These are phyloP conservation scores for Acacia concinna DNA, from an alignment of 331 rosid genomes.

Conservation along the genomic window DNA sequence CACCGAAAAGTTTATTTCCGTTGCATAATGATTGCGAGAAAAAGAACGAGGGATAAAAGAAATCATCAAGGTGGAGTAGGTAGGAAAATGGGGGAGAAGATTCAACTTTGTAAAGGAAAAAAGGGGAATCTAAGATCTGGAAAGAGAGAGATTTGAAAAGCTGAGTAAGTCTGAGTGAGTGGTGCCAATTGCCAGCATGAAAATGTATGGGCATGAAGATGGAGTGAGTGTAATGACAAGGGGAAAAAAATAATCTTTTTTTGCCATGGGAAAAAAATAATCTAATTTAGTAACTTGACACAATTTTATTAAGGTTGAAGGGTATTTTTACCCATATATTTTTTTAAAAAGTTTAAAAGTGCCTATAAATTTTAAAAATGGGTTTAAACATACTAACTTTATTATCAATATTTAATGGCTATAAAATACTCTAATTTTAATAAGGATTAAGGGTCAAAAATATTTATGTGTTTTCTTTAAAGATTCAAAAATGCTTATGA, in stretches of 20 bases:
- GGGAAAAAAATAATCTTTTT: background rate
- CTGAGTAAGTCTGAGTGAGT: background rate
- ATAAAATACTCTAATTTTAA: too few species aligned
- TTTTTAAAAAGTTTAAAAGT: too few species aligned
- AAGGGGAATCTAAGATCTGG: conserved; percentile 33
- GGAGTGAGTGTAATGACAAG: background rate
- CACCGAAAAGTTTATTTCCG: background rate
- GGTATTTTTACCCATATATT: too few species aligned
- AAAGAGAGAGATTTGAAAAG: conserved; percentile 12
- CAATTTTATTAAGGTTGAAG: too few species aligned
- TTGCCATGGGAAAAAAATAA: too few species aligned
- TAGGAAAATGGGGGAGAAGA: conserved; percentile 6
- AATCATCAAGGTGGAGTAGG: conserved; percentile 24
- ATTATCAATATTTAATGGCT: too few species aligned
- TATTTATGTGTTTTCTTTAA: too few species aligned
- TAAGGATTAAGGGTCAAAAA: too few species aligned
- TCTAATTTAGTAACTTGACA: too few species aligned
- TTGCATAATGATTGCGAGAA: conserved; percentile 14
- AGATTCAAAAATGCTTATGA: too few species aligned
- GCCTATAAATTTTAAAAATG: too few species aligned
- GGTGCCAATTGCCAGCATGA: conserved; percentile 20
- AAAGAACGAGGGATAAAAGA: conserved; percentile 3
- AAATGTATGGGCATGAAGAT: background rate
- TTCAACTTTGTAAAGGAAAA: background rate
- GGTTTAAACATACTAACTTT: too few species aligned